Conservation (phyloP, 495 filamentous ascomycete genomes). For the Aspergillus bridgeri region DNA sequence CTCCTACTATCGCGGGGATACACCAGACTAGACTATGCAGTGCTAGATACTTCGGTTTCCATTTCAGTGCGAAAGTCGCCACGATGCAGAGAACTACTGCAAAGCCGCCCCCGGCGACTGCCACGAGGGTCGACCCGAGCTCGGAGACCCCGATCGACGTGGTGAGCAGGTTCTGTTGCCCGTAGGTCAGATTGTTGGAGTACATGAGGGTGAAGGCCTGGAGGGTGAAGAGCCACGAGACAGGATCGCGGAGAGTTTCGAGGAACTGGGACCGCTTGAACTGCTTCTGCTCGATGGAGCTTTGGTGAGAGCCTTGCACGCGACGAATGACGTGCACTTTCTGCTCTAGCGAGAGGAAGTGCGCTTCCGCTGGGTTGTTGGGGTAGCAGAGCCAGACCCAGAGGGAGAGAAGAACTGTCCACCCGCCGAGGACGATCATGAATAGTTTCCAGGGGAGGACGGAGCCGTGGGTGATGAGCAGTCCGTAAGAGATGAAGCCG, state of each 20-base stretch:
- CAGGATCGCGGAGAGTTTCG: constrained; percentile 20
- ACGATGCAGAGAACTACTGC: constrained; percentile 11
- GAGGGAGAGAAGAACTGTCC: constrained; percentile 18
- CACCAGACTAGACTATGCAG: constrained; percentile 20
- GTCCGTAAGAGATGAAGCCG: constrained; percentile 26
- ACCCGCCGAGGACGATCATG: constrained; percentile 25
- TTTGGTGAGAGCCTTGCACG: constrained; percentile 13
- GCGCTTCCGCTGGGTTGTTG: constrained; percentile 16
- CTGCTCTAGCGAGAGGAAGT: constrained; percentile 18
- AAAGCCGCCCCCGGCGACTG: constrained; percentile 15
- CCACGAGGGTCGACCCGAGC: constrained; percentile 21
- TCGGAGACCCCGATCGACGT: constrained; percentile 15
- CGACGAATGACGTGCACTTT: constrained; percentile 15
- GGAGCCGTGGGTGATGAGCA: constrained; percentile 15
- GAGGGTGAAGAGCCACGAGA: constrained; percentile 23
- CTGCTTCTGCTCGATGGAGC: constrained; percentile 25
- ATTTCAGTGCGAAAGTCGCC: constrained; percentile 1
- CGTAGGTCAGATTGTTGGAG: constrained; percentile 24
- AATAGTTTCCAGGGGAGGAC: constrained; percentile 28
- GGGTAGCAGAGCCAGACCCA: constrained; percentile 18
- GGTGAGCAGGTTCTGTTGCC: constrained; percentile 23
- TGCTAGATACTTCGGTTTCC: constrained; percentile 6
- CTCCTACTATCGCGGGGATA: constrained; percentile 27
- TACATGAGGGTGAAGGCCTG: constrained; percentile 25
- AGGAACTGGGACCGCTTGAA: constrained; percentile 21